Evolutionary conservation across 2,329 filamentous ascomycete species (phyloP).

Genomic region (Diplodia intermedia): DNA sequence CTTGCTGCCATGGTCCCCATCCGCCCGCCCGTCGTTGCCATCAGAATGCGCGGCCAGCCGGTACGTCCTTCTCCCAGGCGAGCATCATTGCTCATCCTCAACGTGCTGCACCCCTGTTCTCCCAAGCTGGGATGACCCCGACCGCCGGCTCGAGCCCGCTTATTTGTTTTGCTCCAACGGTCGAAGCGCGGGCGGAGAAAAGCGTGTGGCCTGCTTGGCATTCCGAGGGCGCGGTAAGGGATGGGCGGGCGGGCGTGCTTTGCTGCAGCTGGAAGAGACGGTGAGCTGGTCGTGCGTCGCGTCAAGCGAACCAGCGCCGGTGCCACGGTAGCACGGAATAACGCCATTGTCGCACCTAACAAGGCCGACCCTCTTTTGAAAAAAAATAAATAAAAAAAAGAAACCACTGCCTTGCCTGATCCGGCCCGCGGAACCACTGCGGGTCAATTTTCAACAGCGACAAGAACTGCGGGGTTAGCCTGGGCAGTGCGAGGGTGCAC

Average conservation of each 20-base stretch:
- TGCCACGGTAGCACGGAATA: constrained; percentile 21
- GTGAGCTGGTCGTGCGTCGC: constrained; percentile 26
- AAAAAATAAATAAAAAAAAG: neutral
- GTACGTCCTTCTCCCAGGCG: neutral
- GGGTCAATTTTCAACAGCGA: neutral
- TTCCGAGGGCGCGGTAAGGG: constrained; percentile 27
- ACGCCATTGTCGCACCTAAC: constrained; percentile 11
- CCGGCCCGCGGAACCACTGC: neutral
- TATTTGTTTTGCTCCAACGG: constrained; percentile 19
- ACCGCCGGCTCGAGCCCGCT: constrained; percentile 21
- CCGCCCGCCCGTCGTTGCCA: neutral
- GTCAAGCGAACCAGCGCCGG: constrained; percentile 26
- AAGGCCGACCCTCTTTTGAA: neutral
- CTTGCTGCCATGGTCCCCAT: neutral
- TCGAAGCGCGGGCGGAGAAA: neutral
- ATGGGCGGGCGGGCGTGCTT: neutral
- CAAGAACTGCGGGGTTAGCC: constrained; percentile 19
- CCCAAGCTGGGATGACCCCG: neutral
- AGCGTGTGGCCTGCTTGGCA: constrained; percentile 14
- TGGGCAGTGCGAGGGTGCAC: constrained; percentile 13
- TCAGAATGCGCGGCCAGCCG: neutral
- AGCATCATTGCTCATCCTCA: neutral
- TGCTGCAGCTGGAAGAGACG: constrained; percentile 22
- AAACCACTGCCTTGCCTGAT: constrained; percentile 10
- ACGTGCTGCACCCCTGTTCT: constrained; percentile 2